A percentile compares a stretch with the other conserved stretches of the same genome.
These are phyloP conservation scores for Cytospora piceicola DNA, from an alignment of 2,329 filamentous ascomycete species.

Conservation along the genomic window DNA sequence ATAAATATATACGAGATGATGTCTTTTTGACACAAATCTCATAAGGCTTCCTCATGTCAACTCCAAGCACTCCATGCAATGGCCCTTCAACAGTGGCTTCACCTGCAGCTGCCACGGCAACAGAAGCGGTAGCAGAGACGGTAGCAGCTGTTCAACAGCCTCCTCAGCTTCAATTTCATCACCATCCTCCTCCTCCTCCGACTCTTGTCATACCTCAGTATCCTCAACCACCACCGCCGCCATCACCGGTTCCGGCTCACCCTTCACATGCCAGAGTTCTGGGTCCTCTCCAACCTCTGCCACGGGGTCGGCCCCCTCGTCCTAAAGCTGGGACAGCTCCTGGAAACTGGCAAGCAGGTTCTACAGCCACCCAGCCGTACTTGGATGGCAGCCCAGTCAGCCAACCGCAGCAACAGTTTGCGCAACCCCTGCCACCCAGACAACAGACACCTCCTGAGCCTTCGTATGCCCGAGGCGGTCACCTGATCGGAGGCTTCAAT, in stretches of 20 bases:
- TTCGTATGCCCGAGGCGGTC: constrained; percentile 10
- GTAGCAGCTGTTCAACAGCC: not conserved
- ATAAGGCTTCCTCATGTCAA: not conserved
- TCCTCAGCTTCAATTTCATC: not conserved
- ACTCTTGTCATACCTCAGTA: not conserved
- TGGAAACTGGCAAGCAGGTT: not conserved
- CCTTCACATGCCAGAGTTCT: not conserved
- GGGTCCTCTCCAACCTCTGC: constrained; percentile 4
- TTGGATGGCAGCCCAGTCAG: not conserved
- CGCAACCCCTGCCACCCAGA: not conserved
- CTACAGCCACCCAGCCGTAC: not conserved
- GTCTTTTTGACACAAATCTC: not conserved
- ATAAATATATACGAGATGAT: not conserved
- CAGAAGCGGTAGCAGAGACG: not conserved
- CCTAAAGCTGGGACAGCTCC: not conserved
- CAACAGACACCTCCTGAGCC: constrained; percentile 2
- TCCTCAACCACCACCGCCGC: not conserved
- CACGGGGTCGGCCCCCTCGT: constrained; percentile 5
- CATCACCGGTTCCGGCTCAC: not conserved
- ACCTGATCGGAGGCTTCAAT: constrained; percentile 21
- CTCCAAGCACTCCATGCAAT: not conserved
- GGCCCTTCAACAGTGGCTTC: not conserved
- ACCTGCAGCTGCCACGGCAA: not conserved
- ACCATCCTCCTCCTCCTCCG: not conserved
- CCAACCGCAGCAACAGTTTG: not conserved